phyloP scores from a whole-genome alignment of 2,329 filamentous ascomycete species.

The Nectriaceae sp. region DNA sequence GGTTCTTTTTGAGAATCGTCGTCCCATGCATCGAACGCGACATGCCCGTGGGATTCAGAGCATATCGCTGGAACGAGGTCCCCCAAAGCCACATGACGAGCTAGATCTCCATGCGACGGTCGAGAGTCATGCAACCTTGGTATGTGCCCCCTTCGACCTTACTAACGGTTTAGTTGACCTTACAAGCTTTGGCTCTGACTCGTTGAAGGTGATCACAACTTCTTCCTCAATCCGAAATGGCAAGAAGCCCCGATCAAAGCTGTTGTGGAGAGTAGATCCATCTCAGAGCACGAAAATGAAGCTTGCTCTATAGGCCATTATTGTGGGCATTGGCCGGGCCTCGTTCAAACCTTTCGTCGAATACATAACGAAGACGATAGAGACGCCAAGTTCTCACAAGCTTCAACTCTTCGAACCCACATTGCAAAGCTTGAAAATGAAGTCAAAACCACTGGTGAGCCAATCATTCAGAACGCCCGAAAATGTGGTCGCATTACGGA shows the following conservation, averaged over 20 bases:
- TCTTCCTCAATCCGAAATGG: neutral
- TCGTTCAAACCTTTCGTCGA: neutral
- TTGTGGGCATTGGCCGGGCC: neutral
- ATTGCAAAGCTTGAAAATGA: neutral
- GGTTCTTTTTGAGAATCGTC: neutral
- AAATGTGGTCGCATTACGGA: neutral
- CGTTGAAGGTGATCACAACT: neutral
- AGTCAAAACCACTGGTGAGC: neutral
- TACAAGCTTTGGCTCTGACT: neutral
- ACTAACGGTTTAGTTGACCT: neutral
- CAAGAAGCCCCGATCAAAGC: neutral
- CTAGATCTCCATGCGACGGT: neutral
- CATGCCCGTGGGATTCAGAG: neutral
- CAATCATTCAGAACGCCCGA: neutral
- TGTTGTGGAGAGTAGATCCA: neutral
- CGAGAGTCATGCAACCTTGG: neutral
- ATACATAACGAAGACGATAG: neutral
- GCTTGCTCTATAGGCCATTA: neutral
- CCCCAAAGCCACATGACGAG: neutral
- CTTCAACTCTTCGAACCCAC: neutral
- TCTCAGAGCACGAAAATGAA: neutral
- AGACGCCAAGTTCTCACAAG: neutral
- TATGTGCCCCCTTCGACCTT: neutral
- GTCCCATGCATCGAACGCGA: neutral
- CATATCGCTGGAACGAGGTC: neutral